Base-by-base conservation (phyloP, 805 yeast genomes). In the Clavispora santaluciae region DNA sequence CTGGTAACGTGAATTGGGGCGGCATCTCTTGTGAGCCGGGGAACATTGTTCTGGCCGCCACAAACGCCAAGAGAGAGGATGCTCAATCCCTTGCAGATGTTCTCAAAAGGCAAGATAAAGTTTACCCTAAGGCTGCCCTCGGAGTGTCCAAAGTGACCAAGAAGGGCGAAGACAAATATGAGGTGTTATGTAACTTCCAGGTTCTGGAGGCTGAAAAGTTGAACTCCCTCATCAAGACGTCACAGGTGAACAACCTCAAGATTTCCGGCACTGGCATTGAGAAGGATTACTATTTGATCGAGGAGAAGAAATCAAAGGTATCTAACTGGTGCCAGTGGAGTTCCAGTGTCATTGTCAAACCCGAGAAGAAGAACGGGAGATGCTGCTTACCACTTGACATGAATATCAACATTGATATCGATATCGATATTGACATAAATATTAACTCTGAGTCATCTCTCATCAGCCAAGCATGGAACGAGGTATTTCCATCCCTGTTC, bases 91-190 rank as follows among this genome's bases (percentile, higher is more conserved):
- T 26, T 23, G n/a, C n/a, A n/a, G n/a, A n/a, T n/a, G 21, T 22
- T 5, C 25, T 37, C 17, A 20, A 16, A 15, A 22, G 22, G 23
- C 36, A 33, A 33, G 41, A 38, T 4, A 20, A 18, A 2, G 18
- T 15, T n/a, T 38, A 16, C 34, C 45, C 41, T 12, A 38, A 42
- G 15, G 42, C 42, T 10, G 45, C 39, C 5, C 34, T 42, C 18
- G 42, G 34, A 10, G 36, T 42, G 3, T 26, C 45, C 21, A 11
- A 7, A 8, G 45, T 39, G 9, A 33, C 22, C 34, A 22, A 38
- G 20, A n/a, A 30, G 20, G 30, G 10, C 33, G 12, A 39, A 9
- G 45, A 23, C 22, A 13, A 34, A 6, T 42, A 39, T 15, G 35
- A 39, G 13, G 39, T 38, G 8, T 28, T 38, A 22, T 31, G 36